Base-by-base conservation (phyloP, 2,329 filamentous ascomycete genomes). In the Ramularia collo-cygni region DNA sequence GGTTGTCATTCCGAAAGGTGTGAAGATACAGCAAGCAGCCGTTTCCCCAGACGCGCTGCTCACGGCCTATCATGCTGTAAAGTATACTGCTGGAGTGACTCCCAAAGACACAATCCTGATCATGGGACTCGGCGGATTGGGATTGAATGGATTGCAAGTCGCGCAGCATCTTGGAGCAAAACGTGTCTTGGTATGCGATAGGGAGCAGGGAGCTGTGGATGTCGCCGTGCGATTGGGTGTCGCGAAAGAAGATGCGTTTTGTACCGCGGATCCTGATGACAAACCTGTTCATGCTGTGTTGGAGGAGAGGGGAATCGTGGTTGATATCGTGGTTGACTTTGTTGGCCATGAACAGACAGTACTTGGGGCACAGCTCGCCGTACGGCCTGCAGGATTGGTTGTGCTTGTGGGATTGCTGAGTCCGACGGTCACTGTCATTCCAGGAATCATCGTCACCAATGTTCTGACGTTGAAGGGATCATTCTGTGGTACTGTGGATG, bases 151-250 rank as follows among this genome's bases (percentile, higher is more conserved):
- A 1, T 42, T 68, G 10, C 64, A 67, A 37, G 57, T 65, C 16
- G 52, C 74, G 24, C 68, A 67, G 43, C 59, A 73, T 47, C 65
- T 74, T 32, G 65, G 73, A 27, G 74, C 70, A 35, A 45, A 48
- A 35, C 64, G 70, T 34, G 48, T 63, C 14, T 50, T 65, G 26
- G 55, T 64, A 4, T 57, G 56, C 6, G 63, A 66, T 41, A 45
- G 60, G 6, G 50, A 55, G 7, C 51, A 58, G n/a, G 61, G 60
- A 24, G 41, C 49, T 7, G 36, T 60, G 1, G 47, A 64, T 15
- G 53, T 55, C 3, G 63, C 62, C 3, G 38, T 51, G 2, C 45
- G 50, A 3, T 38, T 64, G 15, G 63, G 62, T 0, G 46, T 66
- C 8, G 53, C 54, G 3, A 14, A 34, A 13, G 39, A 37, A 9